phyloP scores from a whole-genome alignment of 345 rosid species.

The Populus tremula region DNA sequence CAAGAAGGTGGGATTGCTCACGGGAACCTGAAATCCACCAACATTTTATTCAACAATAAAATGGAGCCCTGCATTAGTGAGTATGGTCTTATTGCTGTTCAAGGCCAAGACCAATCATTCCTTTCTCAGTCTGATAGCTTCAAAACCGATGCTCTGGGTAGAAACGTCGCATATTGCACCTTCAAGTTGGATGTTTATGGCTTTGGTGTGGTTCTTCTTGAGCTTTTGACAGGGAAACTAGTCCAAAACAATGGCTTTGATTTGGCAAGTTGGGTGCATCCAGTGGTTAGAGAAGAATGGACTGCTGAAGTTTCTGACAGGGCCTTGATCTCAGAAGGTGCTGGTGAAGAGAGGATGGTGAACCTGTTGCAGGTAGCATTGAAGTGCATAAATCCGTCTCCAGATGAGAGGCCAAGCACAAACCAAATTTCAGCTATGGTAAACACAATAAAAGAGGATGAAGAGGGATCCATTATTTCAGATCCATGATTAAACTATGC shows the following conservation, averaged over 20 bases:
- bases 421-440: slow-evolving; percentile 36
- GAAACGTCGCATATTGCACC: not conserved
- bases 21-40: slow-evolving; percentile 63
- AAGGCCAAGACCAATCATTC: slow-evolving; percentile 26
- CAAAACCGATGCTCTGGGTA: not conserved
- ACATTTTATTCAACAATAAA: slow-evolving; percentile 44
- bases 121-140: slow-evolving; percentile 12
- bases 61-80: slow-evolving; percentile 58
- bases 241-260: slow-evolving; percentile 45
- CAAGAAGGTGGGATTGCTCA: slow-evolving; percentile 43
- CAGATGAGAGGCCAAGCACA: slow-evolving; percentile 45
- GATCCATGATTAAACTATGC: slow-evolving; percentile 15
- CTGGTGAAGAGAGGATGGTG: slow-evolving; percentile 56
- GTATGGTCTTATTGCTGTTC: slow-evolving; percentile 47
- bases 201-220: slow-evolving; percentile 58
- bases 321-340: slow-evolving; percentile 41
- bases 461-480: slow-evolving; percentile 40
- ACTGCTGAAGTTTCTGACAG: slow-evolving; percentile 56
- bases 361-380: slow-evolving; percentile 46
- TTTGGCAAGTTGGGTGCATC: slow-evolving; percentile 52
- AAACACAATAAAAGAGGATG: slow-evolving; percentile 40
- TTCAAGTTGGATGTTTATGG: slow-evolving; percentile 43
- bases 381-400: slow-evolving; percentile 41
- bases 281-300: slow-evolving; percentile 61
- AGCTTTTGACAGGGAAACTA: slow-evolving; percentile 56